Percentiles rank a stretch among this genome's conserved stretches.
phyloP scores from a whole-genome alignment of 2,329 filamentous ascomycete species.

The Alternaria angustiovoidea region DNA sequence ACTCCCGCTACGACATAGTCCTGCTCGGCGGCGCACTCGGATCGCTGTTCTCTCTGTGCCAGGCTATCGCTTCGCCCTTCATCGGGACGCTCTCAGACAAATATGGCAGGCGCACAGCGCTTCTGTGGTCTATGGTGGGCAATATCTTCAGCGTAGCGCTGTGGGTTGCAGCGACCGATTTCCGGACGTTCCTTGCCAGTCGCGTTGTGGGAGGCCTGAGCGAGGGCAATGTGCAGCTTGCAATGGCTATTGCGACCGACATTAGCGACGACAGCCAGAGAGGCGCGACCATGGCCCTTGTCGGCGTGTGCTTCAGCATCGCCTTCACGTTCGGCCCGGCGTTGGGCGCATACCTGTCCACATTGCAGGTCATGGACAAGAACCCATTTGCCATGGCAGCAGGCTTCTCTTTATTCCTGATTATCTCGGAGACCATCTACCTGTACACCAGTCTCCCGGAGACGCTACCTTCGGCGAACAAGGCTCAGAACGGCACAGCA shows the following conservation, averaged over 20 bases:
- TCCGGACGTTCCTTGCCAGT: conserved; percentile 94
- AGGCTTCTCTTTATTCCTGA: conserved; percentile 82
- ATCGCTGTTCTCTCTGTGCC: conserved; percentile 90
- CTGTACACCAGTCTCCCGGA: conserved; percentile 86
- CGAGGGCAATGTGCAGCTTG: conserved; percentile 96
- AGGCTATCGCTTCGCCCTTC: conserved; percentile 89
- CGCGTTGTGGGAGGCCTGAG: conserved; percentile 90
- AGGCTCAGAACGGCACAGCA: conserved; percentile 21
- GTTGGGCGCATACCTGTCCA: conserved; percentile 84
- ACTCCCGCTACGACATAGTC: conserved; percentile 96
- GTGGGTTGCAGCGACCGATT: conserved; percentile 93
- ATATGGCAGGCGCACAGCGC: conserved; percentile 84
- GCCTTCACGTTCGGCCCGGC: conserved; percentile 97
- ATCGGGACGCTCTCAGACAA: conserved; percentile 89
- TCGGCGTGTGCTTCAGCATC: conserved; percentile 95
- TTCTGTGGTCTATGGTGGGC: conserved; percentile 89
- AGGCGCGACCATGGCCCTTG: conserved; percentile 92
- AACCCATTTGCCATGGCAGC: conserved; percentile 96
- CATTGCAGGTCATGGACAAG: conserved; percentile 76
- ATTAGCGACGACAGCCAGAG: conserved; percentile 86
- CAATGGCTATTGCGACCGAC: conserved; percentile 94
- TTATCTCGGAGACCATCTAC: conserved; percentile 87
- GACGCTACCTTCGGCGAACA: conserved; percentile 69
- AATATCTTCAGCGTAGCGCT: conserved; percentile 93
- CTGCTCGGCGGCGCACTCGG: conserved; percentile 92